Percentiles rank a stretch among this genome's conserved stretches.
Conservation (phyloP, 495 filamentous ascomycete species). For the Penicillium bovifimosum region DNA sequence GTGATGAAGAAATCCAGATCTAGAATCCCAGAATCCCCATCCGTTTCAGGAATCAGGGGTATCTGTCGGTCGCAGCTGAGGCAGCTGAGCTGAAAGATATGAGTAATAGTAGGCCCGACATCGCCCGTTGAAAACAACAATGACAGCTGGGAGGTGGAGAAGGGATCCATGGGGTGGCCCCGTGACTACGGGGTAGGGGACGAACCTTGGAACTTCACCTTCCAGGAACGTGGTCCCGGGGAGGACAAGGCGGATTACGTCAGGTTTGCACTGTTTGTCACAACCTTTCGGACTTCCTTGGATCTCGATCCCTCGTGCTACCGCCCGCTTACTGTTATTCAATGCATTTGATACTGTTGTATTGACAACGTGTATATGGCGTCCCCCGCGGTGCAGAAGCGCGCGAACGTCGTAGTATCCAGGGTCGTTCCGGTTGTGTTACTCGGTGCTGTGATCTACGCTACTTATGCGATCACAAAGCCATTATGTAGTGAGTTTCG, state of each 20-base stretch:
- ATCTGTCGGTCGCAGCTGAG: slow-evolving; percentile 7
- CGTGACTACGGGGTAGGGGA: not conserved
- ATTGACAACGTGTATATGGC: slow-evolving; percentile 19
- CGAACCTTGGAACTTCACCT: not conserved
- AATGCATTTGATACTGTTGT: slow-evolving; percentile 11
- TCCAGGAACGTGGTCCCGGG: not conserved
- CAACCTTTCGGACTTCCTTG: slow-evolving; percentile 9
- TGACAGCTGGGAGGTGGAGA: not conserved
- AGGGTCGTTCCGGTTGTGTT: slow-evolving; percentile 55
- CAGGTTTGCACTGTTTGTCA: slow-evolving; percentile 15
- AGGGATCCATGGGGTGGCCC: not conserved
- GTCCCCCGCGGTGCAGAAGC: slow-evolving; percentile 34
- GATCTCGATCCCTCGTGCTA: not conserved
- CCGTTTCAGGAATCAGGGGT: not conserved
- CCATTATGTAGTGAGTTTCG: slow-evolving; percentile 49
- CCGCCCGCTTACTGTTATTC: not conserved
- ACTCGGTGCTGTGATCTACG: slow-evolving; percentile 54
- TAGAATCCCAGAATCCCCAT: not conserved
- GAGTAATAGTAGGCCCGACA: not conserved
- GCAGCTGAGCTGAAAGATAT: not conserved
- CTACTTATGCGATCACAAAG: slow-evolving; percentile 55
- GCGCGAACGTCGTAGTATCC: slow-evolving; percentile 49
- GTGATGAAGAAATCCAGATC: not conserved
- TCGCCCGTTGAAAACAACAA: not conserved
- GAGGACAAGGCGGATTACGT: slow-evolving; percentile 4